Base-by-base conservation (phyloP, 2,329 filamentous ascomycete genomes). In the Colletotrichum sp. region DNA sequence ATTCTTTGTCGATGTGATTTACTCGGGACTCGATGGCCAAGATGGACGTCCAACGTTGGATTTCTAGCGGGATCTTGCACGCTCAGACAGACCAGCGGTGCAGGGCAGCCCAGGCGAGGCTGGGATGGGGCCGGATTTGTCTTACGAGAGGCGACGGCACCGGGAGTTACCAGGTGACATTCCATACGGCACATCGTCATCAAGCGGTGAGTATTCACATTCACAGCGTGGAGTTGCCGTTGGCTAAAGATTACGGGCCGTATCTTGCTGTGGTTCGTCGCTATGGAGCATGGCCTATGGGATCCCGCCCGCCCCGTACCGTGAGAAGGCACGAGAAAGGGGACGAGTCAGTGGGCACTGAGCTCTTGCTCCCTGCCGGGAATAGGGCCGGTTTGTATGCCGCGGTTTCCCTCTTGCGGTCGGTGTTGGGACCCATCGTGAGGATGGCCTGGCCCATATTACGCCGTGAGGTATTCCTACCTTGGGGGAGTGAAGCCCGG, bases 191-290 rank as follows among this genome's bases (percentile, higher is more conserved):
- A 56, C 65, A 58, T 73, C 56, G 70, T 73, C 64, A 73, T 75
- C 73, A 74, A 73, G 73, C 73, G 73, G 73, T 75, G 73, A 75
- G 70, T 18, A 30, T 65, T 75, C 70, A 72, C 39, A 43, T 64
- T 73, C 64, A 58, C 32, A 56, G 58, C 48, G 58, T 75, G 70
- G 73, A 73, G 70, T 65, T 73, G 58, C 62, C 62, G 73, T 75
- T 74, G 70, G 58, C 70, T 73, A 73, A 75, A 32, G 64, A 73
- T 75, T 75, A 73, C 73, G 73, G 73, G 39, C 73, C 64, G 70
- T 75, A 64, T 75, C 58, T 67, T 68, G 70, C 43, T 68, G 34
- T 64, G 70, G 55, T 73, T 71, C 70, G 34, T 73, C 39, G 61
- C 32, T 48, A 36, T 70, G 60, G 64, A 16, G 13, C 52, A 28